Conservation (phyloP, 352 stramenopile genomes). For the Pythium chondricola region DNA sequence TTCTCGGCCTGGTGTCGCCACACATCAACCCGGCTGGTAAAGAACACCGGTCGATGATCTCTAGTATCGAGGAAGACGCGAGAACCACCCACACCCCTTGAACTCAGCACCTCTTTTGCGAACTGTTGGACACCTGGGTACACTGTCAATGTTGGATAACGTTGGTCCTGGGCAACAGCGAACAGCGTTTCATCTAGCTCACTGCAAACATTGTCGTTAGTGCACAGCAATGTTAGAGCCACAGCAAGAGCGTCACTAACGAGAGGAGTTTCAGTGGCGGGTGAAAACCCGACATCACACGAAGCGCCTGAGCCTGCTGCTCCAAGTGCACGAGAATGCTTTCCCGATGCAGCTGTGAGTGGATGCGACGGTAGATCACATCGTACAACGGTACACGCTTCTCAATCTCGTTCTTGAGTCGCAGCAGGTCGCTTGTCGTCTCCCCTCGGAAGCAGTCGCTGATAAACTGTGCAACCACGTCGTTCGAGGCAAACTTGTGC, state of each 20-base stretch:
- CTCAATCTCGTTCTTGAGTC: slow-evolving; percentile 68
- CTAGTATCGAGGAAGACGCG: slow-evolving; percentile 5
- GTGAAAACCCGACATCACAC: slow-evolving; percentile 24
- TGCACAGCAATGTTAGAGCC: no score
- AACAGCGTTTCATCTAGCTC: slow-evolving; percentile 78
- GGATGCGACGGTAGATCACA: slow-evolving; percentile 55
- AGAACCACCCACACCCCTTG: slow-evolving; percentile 26
- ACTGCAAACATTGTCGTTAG: slow-evolving; percentile 28
- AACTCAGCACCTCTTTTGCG: slow-evolving; percentile 51
- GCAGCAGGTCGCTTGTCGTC: slow-evolving; percentile 34
- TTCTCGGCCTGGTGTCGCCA: slow-evolving; percentile 11
- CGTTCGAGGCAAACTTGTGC: slow-evolving; percentile 35
- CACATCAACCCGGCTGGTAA: slow-evolving; percentile 10
- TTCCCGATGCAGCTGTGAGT: slow-evolving; percentile 29
- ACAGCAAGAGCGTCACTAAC: no score
- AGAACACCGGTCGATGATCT: slow-evolving; percentile 14
- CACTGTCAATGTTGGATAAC: slow-evolving; percentile 70
- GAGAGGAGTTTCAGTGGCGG: slow-evolving; percentile 59
- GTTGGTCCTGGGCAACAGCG: slow-evolving; percentile 50
- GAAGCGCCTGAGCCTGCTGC: slow-evolving; percentile 31
- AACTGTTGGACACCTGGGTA: slow-evolving; percentile 80
- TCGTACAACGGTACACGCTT: slow-evolving; percentile 63
- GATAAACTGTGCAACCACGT: slow-evolving; percentile 45
- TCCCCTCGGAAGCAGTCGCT: slow-evolving; percentile 46
- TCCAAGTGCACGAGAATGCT: slow-evolving; percentile 64